These are phyloP conservation scores for Butyriboletus loyo DNA, from an alignment of 768 basidiomycete genomes.

Conservation along the genomic window DNA sequence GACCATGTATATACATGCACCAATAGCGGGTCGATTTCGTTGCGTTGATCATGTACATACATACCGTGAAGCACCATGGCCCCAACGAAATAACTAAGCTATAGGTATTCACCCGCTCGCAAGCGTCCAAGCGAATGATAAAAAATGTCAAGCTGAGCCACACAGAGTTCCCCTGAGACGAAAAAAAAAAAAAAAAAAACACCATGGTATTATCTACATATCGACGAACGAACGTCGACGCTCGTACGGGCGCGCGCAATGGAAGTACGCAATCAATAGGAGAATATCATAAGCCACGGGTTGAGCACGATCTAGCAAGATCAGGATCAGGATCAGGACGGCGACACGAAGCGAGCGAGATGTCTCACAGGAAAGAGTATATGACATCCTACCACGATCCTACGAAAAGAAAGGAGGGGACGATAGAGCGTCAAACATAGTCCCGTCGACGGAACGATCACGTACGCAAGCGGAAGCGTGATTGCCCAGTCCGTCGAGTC, in stretches of 20 bases:
- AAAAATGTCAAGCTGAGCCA: too few relatives aligned
- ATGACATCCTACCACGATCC: slow-evolving; percentile 59
- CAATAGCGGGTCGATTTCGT: too few relatives aligned
- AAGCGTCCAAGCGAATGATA: too few relatives aligned
- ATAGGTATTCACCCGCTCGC: too few relatives aligned
- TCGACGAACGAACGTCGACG: not conserved
- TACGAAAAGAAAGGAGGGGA: not conserved
- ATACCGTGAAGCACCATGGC: too few relatives aligned
- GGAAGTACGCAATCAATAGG: slow-evolving; percentile 42
- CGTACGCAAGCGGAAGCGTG: slow-evolving; percentile 65
- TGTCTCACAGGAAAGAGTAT: slow-evolving; percentile 69
- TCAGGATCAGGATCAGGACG: slow-evolving; percentile 28
- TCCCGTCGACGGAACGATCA: not conserved
- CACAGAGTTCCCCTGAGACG: too few relatives aligned
- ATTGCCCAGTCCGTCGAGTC: slow-evolving; percentile 63
- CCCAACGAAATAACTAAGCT: too few relatives aligned
- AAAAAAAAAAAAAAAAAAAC: too few relatives aligned
- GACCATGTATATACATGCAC: too few relatives aligned
- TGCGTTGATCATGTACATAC: too few relatives aligned
- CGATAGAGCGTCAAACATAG: not conserved
- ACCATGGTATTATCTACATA: not conserved
- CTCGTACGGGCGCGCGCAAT: not conserved
- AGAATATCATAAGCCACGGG: slow-evolving; percentile 87
- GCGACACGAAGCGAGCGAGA: not conserved
- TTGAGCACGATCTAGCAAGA: slow-evolving; percentile 68